Evolutionary conservation across 192 early-diverging fungal genomes (phyloP), one percentile per base, ranked within the genome.

Genomic region (Entophlyctis helioformis): DNA sequence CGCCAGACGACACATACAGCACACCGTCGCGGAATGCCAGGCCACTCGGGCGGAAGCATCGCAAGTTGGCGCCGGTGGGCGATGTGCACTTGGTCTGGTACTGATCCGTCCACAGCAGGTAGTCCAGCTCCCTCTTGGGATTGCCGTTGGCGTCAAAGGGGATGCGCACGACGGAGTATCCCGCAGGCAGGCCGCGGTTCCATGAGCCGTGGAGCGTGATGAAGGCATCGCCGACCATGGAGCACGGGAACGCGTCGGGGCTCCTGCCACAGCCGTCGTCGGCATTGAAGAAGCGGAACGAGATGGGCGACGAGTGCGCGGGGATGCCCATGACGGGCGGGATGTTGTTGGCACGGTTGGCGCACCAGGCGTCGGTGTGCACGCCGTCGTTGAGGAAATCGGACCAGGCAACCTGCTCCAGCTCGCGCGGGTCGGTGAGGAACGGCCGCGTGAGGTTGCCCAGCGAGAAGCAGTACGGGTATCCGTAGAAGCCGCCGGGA

Each of bases 191-290:
- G 28, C 50, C 48, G 15, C 59, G 59, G 42, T 67, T 62, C 59
- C 64, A 62, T 20, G 59, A 63, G 10, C 64, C 64, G 39, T 52
- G 54, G 20, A 67, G 59, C 9, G 64, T 40, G 27, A 62, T 35
- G 51, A 53, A 44, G 18, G 44, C 26, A 26, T 46, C 41, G n/a
- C 36, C 57, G 50, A 5, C 26, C 38, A 7, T 20, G 12, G 19
- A 22, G 26, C 57, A 59, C 12, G 57, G 57, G 23, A 46, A 54
- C 2, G 53, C 28, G 9, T 20, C 32, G n/a, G 23, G 25, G 25
- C 28, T 29, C 34, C 19, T 33, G 13, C 50, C 57, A 47, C 57
- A 59, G 1, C 25, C 57, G 35, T 19, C 28, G 2, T 34, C 27
- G 18, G 12, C 23, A 12, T 39, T 42, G 29, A 48, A 25, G 41